Evolutionary conservation across 306 rosid genomes (phyloP).

Genomic region (Fagus sylvatica): DNA sequence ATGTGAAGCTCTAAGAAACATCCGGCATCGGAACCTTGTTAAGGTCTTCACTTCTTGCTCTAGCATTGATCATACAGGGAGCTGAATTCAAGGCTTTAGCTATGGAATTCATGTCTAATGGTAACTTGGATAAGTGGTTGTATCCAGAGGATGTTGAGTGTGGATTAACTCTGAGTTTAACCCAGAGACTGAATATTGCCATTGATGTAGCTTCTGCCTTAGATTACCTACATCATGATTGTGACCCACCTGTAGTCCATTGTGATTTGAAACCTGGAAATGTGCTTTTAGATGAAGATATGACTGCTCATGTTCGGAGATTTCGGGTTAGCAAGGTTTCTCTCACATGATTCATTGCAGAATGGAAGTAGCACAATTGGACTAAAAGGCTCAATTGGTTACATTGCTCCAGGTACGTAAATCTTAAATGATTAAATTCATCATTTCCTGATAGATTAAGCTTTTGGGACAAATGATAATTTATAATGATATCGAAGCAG

Average conservation of each 20-base stretch:
- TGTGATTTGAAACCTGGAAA: conserved; percentile 50
- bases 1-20: conserved; percentile 40
- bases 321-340: conserved; percentile 47
- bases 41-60: conserved; percentile 40
- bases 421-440: no score
- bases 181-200: conserved; percentile 37
- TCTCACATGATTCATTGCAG: conserved; percentile 27
- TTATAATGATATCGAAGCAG: no score
- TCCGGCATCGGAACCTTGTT: conserved; percentile 38
- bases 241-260: conserved; percentile 43
- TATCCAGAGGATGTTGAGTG: conserved; percentile 24
- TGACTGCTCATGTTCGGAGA: conserved; percentile 48
- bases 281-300: conserved; percentile 39
- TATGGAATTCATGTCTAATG: conserved; percentile 41
- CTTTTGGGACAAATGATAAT: no score
- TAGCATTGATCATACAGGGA: conserved; percentile 38
- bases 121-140: conserved; percentile 35
- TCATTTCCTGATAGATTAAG: no score
- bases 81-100: conserved; percentile 43
- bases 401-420: no score
- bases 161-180: conserved; percentile 22
- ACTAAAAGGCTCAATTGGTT: no score
- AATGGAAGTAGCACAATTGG: conserved; percentile 24
- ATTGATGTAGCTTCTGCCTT: conserved; percentile 45
- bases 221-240: conserved; percentile 46